phyloP scores from a whole-genome alignment of 495 filamentous ascomycete species.

The Cladorrhinum samala region DNA sequence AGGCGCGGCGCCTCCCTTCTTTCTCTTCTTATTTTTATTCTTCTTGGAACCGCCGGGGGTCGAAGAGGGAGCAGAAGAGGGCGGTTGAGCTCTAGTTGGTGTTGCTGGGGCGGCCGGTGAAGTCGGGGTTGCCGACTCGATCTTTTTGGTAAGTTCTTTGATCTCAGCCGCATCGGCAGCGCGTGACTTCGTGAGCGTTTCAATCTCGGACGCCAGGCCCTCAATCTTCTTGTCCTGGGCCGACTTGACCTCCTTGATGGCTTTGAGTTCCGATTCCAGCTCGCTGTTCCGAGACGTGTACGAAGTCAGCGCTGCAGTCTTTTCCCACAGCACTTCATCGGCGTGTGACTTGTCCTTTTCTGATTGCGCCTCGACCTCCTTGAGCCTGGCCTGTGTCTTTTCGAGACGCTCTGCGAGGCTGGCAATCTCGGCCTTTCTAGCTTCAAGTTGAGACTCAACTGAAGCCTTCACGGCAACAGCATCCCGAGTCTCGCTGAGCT shows the following conservation, averaged over 20 bases:
- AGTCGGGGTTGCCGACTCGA: conserved; percentile 19
- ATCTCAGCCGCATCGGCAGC: conserved; percentile 27
- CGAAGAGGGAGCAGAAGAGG: background rate
- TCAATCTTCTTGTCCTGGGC: conserved; percentile 28
- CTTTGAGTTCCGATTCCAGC: conserved; percentile 29
- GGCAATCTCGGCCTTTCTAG: conserved; percentile 39
- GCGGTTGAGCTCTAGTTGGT: conserved; percentile 15
- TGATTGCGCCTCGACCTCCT: conserved; percentile 49
- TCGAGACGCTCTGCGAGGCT: conserved; percentile 48
- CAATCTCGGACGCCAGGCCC: conserved; percentile 28
- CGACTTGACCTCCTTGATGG: conserved; percentile 25
- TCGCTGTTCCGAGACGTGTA: conserved; percentile 29
- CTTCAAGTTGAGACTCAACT: conserved; percentile 43
- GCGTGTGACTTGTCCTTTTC: conserved; percentile 26
- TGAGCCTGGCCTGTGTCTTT: conserved; percentile 42
- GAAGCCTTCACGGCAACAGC: conserved; percentile 48
- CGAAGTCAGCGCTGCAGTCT: conserved; percentile 26
- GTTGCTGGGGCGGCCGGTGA: conserved; percentile 9
- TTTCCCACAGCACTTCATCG: conserved; percentile 32
- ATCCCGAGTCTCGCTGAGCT: conserved; percentile 54
- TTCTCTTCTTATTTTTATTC: conserved; percentile 89
- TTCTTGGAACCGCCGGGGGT: conserved; percentile 57
- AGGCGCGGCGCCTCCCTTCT: conserved; percentile 40
- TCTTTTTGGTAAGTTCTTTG: conserved; percentile 29
- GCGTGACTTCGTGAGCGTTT: conserved; percentile 33